These are phyloP conservation scores for Oenanthe sinensis DNA, from an alignment of 129 eudicot species.

Conservation along the genomic window DNA sequence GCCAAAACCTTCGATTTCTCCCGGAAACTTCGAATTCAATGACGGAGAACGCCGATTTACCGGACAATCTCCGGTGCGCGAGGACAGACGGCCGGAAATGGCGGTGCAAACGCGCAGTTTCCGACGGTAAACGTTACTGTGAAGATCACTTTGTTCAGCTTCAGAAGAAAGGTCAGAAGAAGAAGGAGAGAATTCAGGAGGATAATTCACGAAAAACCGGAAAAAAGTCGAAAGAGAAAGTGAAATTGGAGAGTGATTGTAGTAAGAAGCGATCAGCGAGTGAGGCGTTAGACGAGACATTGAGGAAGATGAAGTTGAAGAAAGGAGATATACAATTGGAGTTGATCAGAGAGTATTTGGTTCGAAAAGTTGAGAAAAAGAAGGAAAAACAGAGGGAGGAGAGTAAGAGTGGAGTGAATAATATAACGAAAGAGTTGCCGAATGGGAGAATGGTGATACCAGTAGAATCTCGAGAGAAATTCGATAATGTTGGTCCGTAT, in stretches of 20 bases:
- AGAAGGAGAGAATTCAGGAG: slow-evolving; percentile 34
- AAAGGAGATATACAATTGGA: slow-evolving; percentile 78
- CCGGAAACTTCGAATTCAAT: slow-evolving; percentile 18
- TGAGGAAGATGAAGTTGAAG: slow-evolving; percentile 68
- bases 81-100: slow-evolving; percentile 80
- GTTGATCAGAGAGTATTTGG: slow-evolving; percentile 58
- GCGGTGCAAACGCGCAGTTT: slow-evolving; percentile 78
- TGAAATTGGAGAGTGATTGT: background rate
- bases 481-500: slow-evolving; percentile 23
- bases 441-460: slow-evolving; percentile 65
- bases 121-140: slow-evolving; percentile 62
- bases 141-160: slow-evolving; percentile 74
- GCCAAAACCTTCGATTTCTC: background rate
- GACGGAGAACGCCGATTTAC: slow-evolving; percentile 41
- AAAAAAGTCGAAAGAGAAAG: slow-evolving; percentile 16
- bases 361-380: slow-evolving; percentile 66
- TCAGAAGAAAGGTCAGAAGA: slow-evolving; percentile 45
- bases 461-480: slow-evolving; percentile 8
- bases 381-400: slow-evolving; percentile 35
- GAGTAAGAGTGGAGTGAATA: slow-evolving; percentile 18
- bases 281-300: slow-evolving; percentile 64
- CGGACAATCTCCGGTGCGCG: slow-evolving; percentile 63
- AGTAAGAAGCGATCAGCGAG: slow-evolving; percentile 25
- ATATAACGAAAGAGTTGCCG: slow-evolving; percentile 51
- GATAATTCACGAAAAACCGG: slow-evolving; percentile 8